Percentiles rank a stretch among this genome's conserved stretches.
Conservation (phyloP, 495 filamentous ascomycete genomes). For the Aspergillus funiculosus region DNA sequence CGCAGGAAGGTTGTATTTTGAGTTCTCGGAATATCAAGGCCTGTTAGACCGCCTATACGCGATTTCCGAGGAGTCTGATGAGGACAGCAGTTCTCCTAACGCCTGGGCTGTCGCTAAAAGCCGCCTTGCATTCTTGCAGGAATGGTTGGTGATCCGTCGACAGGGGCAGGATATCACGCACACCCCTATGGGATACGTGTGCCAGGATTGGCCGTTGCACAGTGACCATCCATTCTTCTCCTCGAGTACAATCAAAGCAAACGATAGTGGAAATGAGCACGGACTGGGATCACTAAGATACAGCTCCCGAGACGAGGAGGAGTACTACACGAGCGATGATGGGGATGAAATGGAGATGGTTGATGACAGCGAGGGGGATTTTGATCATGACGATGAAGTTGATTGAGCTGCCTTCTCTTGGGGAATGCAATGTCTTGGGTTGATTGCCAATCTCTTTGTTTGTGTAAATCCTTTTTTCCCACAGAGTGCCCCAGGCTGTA, state of each 20-base stretch:
- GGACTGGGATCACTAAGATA: constrained; percentile 8
- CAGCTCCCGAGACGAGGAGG: background rate
- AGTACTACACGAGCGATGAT: constrained; percentile 11
- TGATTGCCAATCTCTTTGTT: too few relatives aligned
- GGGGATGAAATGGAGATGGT: background rate
- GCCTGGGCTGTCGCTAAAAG: background rate
- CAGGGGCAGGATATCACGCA: constrained; percentile 48
- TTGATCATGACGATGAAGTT: background rate
- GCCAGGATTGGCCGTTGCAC: constrained; percentile 38
- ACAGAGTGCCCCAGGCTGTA: too few relatives aligned
- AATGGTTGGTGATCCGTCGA: constrained; percentile 47
- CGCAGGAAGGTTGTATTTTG: constrained; percentile 51
- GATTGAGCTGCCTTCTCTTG: too few relatives aligned
- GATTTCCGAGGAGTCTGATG: background rate
- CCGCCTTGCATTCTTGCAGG: constrained; percentile 35
- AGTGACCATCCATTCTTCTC: constrained; percentile 43
- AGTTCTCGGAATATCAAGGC: constrained; percentile 33
- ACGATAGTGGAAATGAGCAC: background rate
- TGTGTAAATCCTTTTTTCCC: too few relatives aligned
- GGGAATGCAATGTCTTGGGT: too few relatives aligned
- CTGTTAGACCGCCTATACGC: constrained; percentile 21
- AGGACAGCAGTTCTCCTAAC: background rate
- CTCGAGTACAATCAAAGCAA: background rate
- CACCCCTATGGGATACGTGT: constrained; percentile 53
- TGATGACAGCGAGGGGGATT: background rate